Conservation (phyloP, 768 basidiomycete species). For the Pleurotus tuber-regium region DNA sequence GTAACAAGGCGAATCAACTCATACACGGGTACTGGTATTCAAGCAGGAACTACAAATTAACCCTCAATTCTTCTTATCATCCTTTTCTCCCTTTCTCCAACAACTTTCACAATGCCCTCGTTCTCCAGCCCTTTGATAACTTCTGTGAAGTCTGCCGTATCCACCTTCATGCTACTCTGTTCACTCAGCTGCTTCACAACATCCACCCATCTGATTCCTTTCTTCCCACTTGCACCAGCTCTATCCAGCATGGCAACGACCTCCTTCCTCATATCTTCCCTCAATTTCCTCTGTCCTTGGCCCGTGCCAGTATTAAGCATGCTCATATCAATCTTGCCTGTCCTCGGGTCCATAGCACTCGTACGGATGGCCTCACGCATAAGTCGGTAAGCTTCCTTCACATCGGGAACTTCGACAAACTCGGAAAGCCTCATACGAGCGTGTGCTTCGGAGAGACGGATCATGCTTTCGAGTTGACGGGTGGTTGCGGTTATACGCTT, state of each 20-base stretch:
- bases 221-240: slow-evolving; percentile 44
- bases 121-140: slow-evolving; percentile 76
- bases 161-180: slow-evolving; percentile 84
- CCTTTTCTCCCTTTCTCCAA: slow-evolving; percentile 84
- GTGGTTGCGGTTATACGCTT: slow-evolving; percentile 98
- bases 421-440: slow-evolving; percentile 92
- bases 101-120: slow-evolving; percentile 82
- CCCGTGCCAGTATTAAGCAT: slow-evolving; percentile 93
- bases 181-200: slow-evolving; percentile 74
- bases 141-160: slow-evolving; percentile 76
- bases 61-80: slow-evolving; percentile 70
- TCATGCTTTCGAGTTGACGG: slow-evolving; percentile 95
- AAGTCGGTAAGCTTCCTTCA: slow-evolving; percentile 87
- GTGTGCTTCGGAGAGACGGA: slow-evolving; percentile 93
- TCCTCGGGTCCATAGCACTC: slow-evolving; percentile 92
- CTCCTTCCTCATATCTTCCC: slow-evolving; percentile 89
- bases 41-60: too few species aligned
- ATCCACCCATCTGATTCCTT: slow-evolving; percentile 79
- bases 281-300: slow-evolving; percentile 77
- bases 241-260: slow-evolving; percentile 63
- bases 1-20: too few species aligned
- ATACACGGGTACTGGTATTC: too few species aligned
- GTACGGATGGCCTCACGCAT: slow-evolving; percentile 97
- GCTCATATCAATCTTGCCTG: slow-evolving; percentile 97
- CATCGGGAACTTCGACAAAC: slow-evolving; percentile 84